Percentiles rank a stretch among this genome's conserved stretches.
Evolutionary conservation across 495 filamentous ascomycete species (phyloP).

Genomic region (Apodospora peruviana): DNA sequence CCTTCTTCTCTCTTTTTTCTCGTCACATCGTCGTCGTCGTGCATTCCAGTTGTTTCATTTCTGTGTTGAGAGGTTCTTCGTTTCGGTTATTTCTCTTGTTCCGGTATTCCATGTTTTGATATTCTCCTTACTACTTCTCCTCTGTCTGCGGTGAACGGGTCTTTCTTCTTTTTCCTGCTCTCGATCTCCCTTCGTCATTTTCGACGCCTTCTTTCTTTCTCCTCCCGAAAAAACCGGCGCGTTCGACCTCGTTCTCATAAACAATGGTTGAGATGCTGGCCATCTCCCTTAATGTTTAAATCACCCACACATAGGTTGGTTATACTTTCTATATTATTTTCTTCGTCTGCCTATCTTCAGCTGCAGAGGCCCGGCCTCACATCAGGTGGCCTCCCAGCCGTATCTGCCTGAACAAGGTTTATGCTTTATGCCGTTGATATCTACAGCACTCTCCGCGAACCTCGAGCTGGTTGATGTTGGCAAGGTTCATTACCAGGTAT

Average conservation of each 20-base stretch:
- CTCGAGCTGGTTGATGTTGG: no score
- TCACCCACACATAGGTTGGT: slow-evolving; percentile 31
- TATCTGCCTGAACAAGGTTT: background rate
- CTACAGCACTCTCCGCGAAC: no score
- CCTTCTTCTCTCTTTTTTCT: slow-evolving; percentile 2
- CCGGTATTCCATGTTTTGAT: slow-evolving; percentile 2
- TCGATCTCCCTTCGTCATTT: slow-evolving; percentile 7
- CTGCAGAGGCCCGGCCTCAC: slow-evolving; percentile 7
- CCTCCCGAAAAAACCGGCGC: slow-evolving; percentile 10
- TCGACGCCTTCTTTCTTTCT: slow-evolving; percentile 14
- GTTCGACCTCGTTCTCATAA: background rate
- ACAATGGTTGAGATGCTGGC: slow-evolving; percentile 32
- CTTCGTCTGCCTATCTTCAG: slow-evolving; percentile 7
- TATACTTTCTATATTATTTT: no score
- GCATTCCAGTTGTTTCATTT: slow-evolving; percentile 19
- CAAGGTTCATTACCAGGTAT: no score
- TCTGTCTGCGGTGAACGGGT: no score
- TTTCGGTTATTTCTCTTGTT: background rate
- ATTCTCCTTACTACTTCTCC: no score
- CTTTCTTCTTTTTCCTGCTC: slow-evolving; percentile 6
- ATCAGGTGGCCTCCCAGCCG: background rate
- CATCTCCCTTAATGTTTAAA: slow-evolving; percentile 29
- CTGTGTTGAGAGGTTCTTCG: slow-evolving; percentile 7
- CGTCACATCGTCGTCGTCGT: slow-evolving; percentile 8
- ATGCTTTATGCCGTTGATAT: no score